Evolutionary conservation across 2,329 filamentous ascomycete species (phyloP), one percentile per base, ranked within the genome.

Genomic region (Hymenoscyphus scutula): DNA sequence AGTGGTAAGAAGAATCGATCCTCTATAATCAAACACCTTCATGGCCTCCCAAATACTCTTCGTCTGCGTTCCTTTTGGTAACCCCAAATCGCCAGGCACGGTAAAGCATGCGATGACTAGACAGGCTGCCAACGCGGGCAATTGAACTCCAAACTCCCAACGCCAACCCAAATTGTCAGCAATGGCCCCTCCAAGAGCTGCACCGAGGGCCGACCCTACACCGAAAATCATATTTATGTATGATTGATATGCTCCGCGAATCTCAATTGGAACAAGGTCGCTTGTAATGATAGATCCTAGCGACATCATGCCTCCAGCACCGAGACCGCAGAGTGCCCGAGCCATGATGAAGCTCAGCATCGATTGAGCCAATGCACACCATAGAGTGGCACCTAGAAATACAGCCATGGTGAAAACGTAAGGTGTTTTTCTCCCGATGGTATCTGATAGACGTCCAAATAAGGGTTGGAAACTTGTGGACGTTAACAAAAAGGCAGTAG

Each of bases 391-490:
- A 1, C 82, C 63, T 30, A 84, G 75, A 67, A 93, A 91, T 10
- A 90, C 76, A 13, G 79, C 72, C n/a, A 89, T 79, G 1, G 84
- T 83, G 11, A 82, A 80, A 11, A 92, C 76, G 69, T 90, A 92
- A 1, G 88, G 81, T 19, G 80, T 77, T 63, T 87, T 89, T 53
- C 90, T 80, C 11, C 90, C 90, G 63, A 92, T 77, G 0, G 88
- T 86, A 75, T 94, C 90, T 1, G 89, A 92, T 1, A 92, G 74
- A 1, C 90, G 83, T 2, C 89, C 90, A 66, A 91, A 84, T 1
- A 94, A 77, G 0, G 91, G 90, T 75, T 92, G 88, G 62, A 91
- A 88, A 27, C 88, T 85, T 1, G 90, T 92, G 3, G 86, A 90
- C 0, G 90, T 92, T 41, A 95, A 80, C 38, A 94, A 76, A 67